Conservation (phyloP, 257 asterid genomes). For the Parsonsia alboflavescens region DNA sequence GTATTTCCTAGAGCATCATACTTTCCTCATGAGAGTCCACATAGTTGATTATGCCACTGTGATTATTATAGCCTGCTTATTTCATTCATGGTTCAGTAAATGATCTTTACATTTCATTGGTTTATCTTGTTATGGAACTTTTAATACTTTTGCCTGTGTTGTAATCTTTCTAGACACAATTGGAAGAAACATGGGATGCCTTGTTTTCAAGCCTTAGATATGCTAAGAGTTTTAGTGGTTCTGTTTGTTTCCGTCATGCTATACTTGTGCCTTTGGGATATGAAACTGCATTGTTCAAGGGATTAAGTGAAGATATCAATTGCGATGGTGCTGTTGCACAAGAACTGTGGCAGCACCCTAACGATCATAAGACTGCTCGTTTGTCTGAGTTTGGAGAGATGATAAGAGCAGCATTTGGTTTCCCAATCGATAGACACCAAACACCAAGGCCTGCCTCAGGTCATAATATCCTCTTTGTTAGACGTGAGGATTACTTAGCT, state of each 20-base stretch:
- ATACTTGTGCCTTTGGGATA: conserved; percentile 86
- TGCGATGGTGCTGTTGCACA: conserved; percentile 72
- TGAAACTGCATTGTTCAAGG: conserved; percentile 83
- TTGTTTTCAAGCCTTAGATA: conserved; percentile 76
- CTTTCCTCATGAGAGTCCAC: neutral
- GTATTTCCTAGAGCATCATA: neutral
- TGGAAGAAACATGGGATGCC: conserved; percentile 94
- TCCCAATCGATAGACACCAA: conserved; percentile 50
- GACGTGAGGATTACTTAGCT: conserved; percentile 91
- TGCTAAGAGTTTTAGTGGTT: conserved; percentile 63
- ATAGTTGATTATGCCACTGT: neutral
- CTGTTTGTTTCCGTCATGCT: conserved; percentile 88
- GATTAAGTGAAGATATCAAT: conserved; percentile 53
- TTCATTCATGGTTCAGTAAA: neutral
- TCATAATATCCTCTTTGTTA: conserved; percentile 72
- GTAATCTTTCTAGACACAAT: conserved; percentile 45
- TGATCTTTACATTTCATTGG: conserved; percentile 2
- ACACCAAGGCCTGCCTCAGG: conserved; percentile 31
- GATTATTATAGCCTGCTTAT: neutral
- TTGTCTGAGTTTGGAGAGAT: conserved; percentile 93
- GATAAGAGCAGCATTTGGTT: conserved; percentile 79
- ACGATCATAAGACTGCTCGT: conserved; percentile 65
- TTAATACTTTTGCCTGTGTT: neutral
- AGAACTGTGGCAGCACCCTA: conserved; percentile 64
- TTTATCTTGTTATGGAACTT: neutral